Conservation (phyloP, 2,329 filamentous ascomycete genomes). For the Venturiaceae sp. region DNA sequence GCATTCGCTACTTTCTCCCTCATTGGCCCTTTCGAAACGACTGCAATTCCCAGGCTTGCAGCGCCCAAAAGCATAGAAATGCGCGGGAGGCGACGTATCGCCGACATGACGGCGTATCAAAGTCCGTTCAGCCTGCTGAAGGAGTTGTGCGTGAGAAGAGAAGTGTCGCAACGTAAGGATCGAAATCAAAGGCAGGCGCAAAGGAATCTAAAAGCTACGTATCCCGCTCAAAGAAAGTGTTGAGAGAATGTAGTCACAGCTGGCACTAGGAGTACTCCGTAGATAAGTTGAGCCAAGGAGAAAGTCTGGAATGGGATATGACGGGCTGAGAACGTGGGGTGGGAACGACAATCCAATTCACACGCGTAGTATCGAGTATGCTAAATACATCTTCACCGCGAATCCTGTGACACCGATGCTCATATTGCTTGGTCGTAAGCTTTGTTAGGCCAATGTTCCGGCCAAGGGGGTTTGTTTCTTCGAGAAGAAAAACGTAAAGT, state of each 20-base stretch:
- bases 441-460: not conserved
- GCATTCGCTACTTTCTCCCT: not conserved
- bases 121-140: not conserved
- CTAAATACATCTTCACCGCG: not conserved
- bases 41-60: not conserved
- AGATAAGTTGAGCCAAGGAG: not conserved
- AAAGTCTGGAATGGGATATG: not conserved
- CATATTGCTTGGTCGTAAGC: no score
- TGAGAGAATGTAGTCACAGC: not conserved
- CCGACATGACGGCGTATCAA: not conserved
- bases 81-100: slow-evolving; percentile 2
- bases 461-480: not conserved
- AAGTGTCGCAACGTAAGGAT: not conserved
- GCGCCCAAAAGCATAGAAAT: not conserved
- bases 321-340: not conserved
- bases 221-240: not conserved
- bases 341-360: not conserved
- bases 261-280: not conserved
- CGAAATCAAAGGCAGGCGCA: not conserved
- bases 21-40: not conserved
- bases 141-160: not conserved
- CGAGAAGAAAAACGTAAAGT: not conserved
- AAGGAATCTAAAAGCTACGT: no score
- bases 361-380: not conserved
- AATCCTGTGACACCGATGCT: not conserved